A percentile compares a stretch with the other conserved stretches of the same genome.
phyloP scores from a whole-genome alignment of 2,329 filamentous ascomycete species.

The Colletotrichum zoysiae region DNA sequence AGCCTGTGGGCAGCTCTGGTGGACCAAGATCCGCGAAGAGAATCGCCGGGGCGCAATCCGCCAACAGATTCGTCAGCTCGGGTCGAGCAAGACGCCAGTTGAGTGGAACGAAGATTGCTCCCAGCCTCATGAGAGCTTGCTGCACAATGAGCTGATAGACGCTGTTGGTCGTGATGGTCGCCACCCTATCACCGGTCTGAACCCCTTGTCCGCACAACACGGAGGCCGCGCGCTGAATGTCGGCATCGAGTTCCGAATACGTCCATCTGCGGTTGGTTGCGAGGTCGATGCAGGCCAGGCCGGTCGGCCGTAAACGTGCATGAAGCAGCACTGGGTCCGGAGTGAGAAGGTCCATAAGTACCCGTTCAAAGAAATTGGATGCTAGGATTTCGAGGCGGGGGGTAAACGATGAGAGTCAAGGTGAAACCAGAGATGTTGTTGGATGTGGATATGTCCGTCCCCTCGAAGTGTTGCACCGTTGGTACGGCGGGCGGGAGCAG shows the following conservation, averaged over 20 bases:
- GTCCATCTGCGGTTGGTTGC: constrained; percentile 38
- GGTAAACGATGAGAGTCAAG: not conserved
- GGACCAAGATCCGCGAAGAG: constrained; percentile 32
- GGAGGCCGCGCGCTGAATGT: constrained; percentile 29
- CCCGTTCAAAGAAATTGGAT: too few relatives aligned
- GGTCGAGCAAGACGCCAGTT: constrained; percentile 39
- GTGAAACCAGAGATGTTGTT: not conserved
- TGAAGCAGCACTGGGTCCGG: constrained; percentile 36
- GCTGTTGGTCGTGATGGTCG: constrained; percentile 28
- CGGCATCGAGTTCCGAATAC: constrained; percentile 39
- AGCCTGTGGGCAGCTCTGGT: constrained; percentile 21
- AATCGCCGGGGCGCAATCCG: constrained; percentile 22
- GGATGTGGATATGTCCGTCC: not conserved
- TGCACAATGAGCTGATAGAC: constrained; percentile 40
- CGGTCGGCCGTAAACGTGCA: constrained; percentile 37
- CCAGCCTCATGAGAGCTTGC: constrained; percentile 33
- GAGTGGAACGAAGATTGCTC: constrained; percentile 33
- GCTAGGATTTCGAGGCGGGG: not conserved
- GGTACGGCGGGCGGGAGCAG: not conserved
- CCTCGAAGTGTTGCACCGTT: not conserved
- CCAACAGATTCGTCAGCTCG: constrained; percentile 32
- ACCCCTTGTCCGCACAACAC: constrained; percentile 25
- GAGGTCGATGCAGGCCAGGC: constrained; percentile 38
- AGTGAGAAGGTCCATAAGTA: constrained; percentile 7
- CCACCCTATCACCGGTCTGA: constrained; percentile 31